phyloP scores from a whole-genome alignment of 441 rosid genomes.

The Euphorbia schlechtendalii region DNA sequence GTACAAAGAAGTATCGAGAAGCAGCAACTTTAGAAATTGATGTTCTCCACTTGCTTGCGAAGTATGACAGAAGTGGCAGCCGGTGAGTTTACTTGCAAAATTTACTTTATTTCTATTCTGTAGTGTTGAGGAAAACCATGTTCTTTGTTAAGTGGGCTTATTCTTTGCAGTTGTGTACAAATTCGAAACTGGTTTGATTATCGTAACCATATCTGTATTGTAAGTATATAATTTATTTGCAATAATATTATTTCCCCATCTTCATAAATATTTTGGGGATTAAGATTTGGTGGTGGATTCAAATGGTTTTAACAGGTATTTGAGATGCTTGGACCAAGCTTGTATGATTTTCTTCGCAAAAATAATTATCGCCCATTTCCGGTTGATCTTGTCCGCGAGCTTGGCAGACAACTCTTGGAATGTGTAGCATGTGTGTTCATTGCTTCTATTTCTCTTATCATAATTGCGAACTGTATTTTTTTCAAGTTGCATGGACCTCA shows the following conservation, averaged over 20 bases:
- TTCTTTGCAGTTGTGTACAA: constrained; percentile 60
- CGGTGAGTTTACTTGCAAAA: constrained; percentile 35
- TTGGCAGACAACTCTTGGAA: constrained; percentile 67
- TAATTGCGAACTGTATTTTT: constrained; percentile 13
- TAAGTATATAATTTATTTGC: constrained; percentile 39
- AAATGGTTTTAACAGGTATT: constrained; percentile 57
- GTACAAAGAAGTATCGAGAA: constrained; percentile 55
- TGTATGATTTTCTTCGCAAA: constrained; percentile 64
- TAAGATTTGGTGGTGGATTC: constrained; percentile 37
- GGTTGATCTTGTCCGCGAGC: constrained; percentile 65
- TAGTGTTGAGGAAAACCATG: constrained; percentile 15
- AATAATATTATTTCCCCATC: constrained; percentile 26
- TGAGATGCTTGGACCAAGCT: constrained; percentile 84
- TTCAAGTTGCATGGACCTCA: constrained; percentile 21
- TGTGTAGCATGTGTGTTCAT: constrained; percentile 60
- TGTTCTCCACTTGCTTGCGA: constrained; percentile 51
- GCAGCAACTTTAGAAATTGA: constrained; percentile 63
- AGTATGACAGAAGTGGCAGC: constrained; percentile 43
- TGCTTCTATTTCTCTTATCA: constrained; percentile 23
- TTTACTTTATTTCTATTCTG: constrained; percentile 7
- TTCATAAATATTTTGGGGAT: constrained; percentile 28
- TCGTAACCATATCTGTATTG: constrained; percentile 63
- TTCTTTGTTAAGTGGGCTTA: constrained; percentile 27
- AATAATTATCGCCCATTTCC: constrained; percentile 63
- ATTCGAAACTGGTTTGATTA: constrained; percentile 65